Conservation (phyloP, 257 asterid genomes). For the Linaria vulgaris region DNA sequence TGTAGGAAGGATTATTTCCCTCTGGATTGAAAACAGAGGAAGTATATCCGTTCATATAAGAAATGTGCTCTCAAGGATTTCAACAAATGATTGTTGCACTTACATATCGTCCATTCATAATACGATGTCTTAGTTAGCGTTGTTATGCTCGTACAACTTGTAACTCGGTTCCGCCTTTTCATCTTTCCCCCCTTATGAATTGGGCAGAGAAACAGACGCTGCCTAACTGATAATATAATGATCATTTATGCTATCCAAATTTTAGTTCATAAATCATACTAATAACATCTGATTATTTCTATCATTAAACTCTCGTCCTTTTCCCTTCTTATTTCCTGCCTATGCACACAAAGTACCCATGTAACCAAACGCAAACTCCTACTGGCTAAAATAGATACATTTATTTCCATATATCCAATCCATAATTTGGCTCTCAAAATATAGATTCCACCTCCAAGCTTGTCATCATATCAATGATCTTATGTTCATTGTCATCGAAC, state of each 20-base stretch:
- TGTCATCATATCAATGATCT: conserved; percentile 21
- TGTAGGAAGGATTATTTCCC: too few relatives aligned
- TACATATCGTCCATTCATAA: too few relatives aligned
- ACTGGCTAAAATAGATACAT: not conserved
- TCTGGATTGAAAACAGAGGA: too few relatives aligned
- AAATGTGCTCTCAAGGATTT: too few relatives aligned
- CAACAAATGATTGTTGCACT: too few relatives aligned
- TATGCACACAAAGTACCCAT: not conserved
- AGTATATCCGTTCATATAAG: too few relatives aligned
- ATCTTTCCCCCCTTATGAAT: too few relatives aligned
- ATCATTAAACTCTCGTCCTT: conserved; percentile 22
- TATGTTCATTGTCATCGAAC: conserved; percentile 21
- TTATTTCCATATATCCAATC: not conserved
- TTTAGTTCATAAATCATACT: not conserved
- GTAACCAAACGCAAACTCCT: conserved; percentile 14
- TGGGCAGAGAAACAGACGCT: too few relatives aligned
- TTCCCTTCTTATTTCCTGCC: conserved; percentile 21
- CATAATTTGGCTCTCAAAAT: not conserved
- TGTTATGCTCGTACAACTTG: too few relatives aligned
- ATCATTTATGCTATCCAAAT: not conserved
- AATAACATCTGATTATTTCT: not conserved
- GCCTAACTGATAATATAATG: not conserved
- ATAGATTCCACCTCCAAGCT: conserved; percentile 41
- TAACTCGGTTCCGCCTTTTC: not conserved
- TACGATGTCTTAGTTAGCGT: too few relatives aligned